Evolutionary conservation across 192 early-diverging fungal species (phyloP).

Genomic region (Coemansia guatemalensis): DNA sequence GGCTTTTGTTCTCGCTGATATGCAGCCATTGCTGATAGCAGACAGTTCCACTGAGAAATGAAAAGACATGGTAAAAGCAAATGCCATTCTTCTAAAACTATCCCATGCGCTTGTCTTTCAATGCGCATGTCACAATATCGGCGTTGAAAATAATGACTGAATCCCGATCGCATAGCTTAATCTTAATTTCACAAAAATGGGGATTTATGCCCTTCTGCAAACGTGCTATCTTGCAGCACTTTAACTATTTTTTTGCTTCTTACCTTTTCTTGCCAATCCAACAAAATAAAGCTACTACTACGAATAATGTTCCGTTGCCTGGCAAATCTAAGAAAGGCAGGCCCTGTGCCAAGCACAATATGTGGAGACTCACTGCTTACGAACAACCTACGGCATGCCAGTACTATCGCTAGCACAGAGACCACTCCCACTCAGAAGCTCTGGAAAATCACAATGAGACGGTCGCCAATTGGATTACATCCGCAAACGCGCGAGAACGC

Average conservation of each 20-base stretch:
- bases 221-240: neutral
- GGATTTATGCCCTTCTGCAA: neutral
- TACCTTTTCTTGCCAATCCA: neutral
- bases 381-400: neutral
- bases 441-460: conserved; percentile 63
- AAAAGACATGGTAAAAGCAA: too few species aligned
- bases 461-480: conserved; percentile 60
- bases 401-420: neutral
- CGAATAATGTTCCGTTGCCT: conserved; percentile 18
- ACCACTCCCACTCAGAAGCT: conserved; percentile 25
- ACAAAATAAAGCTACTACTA: neutral
- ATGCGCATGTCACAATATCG: too few species aligned
- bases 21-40: too few species aligned
- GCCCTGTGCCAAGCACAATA: conserved; percentile 1
- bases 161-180: neutral
- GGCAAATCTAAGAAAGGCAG: conserved; percentile 9
- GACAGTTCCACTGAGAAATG: too few species aligned
- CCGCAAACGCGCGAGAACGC: conserved; percentile 53
- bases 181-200: neutral
- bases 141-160: neutral
- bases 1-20: too few species aligned
- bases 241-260: neutral
- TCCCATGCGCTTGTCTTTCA: too few species aligned
- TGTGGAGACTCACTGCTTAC: neutral
- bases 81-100: too few species aligned